Base-by-base conservation (phyloP, 345 rosid species). In the Eucalyptus cloeziana region DNA sequence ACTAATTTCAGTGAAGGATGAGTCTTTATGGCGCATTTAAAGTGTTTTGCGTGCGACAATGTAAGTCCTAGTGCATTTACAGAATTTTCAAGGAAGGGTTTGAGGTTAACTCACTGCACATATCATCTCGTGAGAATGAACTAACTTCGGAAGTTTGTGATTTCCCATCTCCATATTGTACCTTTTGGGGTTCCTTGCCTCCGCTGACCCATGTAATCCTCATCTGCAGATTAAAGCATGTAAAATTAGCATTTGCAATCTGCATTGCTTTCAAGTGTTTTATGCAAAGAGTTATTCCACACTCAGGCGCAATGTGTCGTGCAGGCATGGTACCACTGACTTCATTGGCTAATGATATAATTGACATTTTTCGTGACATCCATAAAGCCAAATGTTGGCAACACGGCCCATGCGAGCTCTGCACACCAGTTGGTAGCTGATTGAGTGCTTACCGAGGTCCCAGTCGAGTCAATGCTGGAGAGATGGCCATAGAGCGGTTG, bases 131-230 rank as follows among this genome's bases (percentile, higher is more conserved):
- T 21, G 98, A 58, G 87, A 96, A 96, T 47, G 96, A 94, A 24
- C 92, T 60, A 81, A 94, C 95, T 85, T 86, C 22, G 49, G 98
- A 96, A 54, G 71, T 86, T 87, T 86, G 54, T 81, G 92, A 87
- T 58, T 87, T 91, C 10, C 96, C 96, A 88, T 92, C 71, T 67
- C 91, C 94, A 89, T 93, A 96, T 49, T 91, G 79, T 27, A 96
- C 93, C 90, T 91, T 89, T 86, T 96, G 96, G 86, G 95, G 93
- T 25, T 86, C 79, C n/a, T 91, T 83, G 88, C 92, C 94, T 40
- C 98, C 98, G 87, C 96, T 96, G 31, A 94, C 93, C 98, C 98
- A 96, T 54, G 95, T 94, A 47, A 95, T n/a, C 90, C 93, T 95
- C 95, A 96, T 93, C 98, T 96, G 92, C 91, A 87, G 17, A 89